Evolutionary conservation across 2,329 filamentous ascomycete genomes (phyloP).

Genomic region (Colletotrichum lini): DNA sequence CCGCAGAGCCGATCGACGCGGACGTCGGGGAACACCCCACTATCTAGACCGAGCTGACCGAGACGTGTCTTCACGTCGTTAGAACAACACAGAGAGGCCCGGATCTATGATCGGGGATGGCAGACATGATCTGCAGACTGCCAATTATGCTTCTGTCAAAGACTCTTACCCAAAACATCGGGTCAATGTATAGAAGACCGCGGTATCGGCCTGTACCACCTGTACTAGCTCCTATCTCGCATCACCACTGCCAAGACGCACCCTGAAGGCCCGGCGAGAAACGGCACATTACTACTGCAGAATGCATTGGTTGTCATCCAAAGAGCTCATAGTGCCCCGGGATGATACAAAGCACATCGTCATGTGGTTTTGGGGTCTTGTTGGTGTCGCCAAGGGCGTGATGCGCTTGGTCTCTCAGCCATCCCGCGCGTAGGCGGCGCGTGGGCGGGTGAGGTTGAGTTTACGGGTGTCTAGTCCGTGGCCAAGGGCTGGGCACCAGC

Average conservation of each 20-base stretch:
- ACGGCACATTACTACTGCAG: background rate
- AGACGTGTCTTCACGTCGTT: constrained; percentile 11
- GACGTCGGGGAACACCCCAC: constrained; percentile 39
- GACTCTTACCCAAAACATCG: constrained; percentile 11
- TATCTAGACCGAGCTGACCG: constrained; percentile 37
- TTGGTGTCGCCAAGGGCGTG: constrained; percentile 15
- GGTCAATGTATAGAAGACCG: background rate
- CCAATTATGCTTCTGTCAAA: constrained; percentile 8
- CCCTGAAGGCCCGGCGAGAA: background rate
- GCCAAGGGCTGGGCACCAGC: constrained; percentile 41
- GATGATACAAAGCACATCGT: background rate
- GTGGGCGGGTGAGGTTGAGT: constrained; percentile 9
- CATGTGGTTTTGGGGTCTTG: background rate
- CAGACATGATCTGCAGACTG: constrained; percentile 21
- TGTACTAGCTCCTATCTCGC: background rate
- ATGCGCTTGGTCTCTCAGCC: constrained; percentile 19
- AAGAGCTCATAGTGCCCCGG: constrained; percentile 1
- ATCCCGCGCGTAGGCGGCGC: constrained; percentile 19
- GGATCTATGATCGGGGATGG: constrained; percentile 1
- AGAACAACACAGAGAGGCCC: background rate
- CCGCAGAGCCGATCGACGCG: constrained; percentile 38
- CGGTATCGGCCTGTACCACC: background rate
- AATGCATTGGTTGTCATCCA: background rate
- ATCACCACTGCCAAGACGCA: constrained; percentile 4
- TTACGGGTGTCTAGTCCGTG: constrained; percentile 25